phyloP scores from a whole-genome alignment of 139 green algal genomes.

The Pleodorina starrii region DNA sequence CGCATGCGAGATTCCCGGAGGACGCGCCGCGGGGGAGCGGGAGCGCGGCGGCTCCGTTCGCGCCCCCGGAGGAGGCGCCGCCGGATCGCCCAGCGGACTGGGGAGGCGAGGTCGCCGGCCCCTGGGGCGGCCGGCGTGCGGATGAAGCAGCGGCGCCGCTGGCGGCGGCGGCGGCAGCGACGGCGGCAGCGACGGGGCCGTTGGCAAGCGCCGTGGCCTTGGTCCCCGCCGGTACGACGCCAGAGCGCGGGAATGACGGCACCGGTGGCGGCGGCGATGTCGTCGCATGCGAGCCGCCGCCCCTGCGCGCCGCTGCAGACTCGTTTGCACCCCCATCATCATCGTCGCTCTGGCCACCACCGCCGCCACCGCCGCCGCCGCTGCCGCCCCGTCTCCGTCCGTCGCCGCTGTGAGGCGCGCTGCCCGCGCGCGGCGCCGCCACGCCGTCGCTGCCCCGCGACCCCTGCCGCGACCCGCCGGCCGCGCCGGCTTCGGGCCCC shows the following conservation, averaged over 20 bases:
- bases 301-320: not conserved
- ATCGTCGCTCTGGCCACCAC: not conserved
- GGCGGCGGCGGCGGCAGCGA: not conserved
- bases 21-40: not conserved
- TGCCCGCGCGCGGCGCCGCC: not conserved
- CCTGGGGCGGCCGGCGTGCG: not conserved
- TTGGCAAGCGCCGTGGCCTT: not conserved
- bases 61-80: not conserved
- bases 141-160: not conserved
- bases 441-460: not conserved
- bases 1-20: not conserved
- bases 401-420: not conserved
- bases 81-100: not conserved
- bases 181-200: not conserved
- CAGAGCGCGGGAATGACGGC: constrained; percentile 5
- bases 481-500: too few species aligned
- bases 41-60: not conserved
- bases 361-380: not conserved
- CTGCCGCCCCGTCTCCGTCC: constrained; percentile 24
- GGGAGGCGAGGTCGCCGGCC: not conserved
- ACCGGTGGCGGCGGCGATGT: too few species aligned
- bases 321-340: not conserved
- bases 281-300: not conserved
- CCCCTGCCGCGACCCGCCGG: not conserved
- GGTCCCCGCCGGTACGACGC: constrained; percentile 11